Evolutionary conservation across 192 early-diverging fungal species (phyloP).

Genomic region (Helicostylum pulchrum): DNA sequence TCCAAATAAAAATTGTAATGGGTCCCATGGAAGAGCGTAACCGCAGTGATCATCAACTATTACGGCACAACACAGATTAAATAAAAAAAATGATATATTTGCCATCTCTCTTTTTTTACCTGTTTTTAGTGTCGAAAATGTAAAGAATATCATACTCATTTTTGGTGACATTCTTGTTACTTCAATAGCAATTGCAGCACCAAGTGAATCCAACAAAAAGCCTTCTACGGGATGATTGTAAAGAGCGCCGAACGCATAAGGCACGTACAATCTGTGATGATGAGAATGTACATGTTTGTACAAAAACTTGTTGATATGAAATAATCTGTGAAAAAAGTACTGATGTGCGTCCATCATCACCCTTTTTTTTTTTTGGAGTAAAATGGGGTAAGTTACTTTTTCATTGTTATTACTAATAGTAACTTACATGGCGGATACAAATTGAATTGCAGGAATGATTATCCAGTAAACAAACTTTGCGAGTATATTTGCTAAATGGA

Average conservation of each 20-base stretch:
- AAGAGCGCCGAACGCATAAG: constrained; percentile 77
- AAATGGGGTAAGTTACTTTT: constrained; percentile 4
- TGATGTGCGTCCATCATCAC: constrained; percentile 53
- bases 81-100: not conserved
- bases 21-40: constrained; percentile 73
- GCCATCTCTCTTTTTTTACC: constrained; percentile 15
- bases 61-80: not conserved
- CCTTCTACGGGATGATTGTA: constrained; percentile 84
- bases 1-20: constrained; percentile 62
- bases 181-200: constrained; percentile 59
- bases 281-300: constrained; percentile 74
- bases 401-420: too few species aligned
- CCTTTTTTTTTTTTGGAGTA: too few species aligned
- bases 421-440: constrained; percentile 51
- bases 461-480: constrained; percentile 23
- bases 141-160: constrained; percentile 65
- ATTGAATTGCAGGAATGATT: constrained; percentile 35
- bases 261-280: constrained; percentile 73
- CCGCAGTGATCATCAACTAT: constrained; percentile 81
- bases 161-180: constrained; percentile 66
- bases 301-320: constrained; percentile 66
- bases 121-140: constrained; percentile 74
- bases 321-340: constrained; percentile 73
- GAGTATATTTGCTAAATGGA: constrained; percentile 8
- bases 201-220: constrained; percentile 70